These are phyloP conservation scores for Arabidopsis thaliana DNA, from an alignment of 345 rosid genomes.

Conservation along the genomic window TAIR10.1 NC_003075.7:8556501-8557000, in stretches of 20 bases:
- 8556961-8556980: conserved; percentile 60
- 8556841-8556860: conserved; percentile 77
- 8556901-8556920: conserved; percentile 21
- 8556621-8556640: conserved; percentile 75
- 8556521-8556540: conserved; percentile 18
- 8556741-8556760: conserved; percentile 17
- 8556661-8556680: conserved; percentile 73
- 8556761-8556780: conserved; percentile 32
- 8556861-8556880: conserved; percentile 69
- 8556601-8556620: conserved; percentile 55
- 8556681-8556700: conserved; percentile 47
- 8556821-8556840: conserved; percentile 83
- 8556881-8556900: conserved; percentile 39
- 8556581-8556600: conserved; percentile 10
- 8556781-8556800: conserved; percentile 53
- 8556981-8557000: conserved; percentile 76
- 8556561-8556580: conserved; percentile 24
- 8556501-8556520: conserved; percentile 76
- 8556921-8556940: conserved; percentile 17
- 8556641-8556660: conserved; percentile 71
- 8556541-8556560: conserved; percentile 34
- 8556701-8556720: conserved; percentile 69
- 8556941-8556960: conserved; percentile 40
- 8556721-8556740: conserved; percentile 12
- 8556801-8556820: conserved; percentile 92